Evolutionary conservation across 352 stramenopile genomes (phyloP).

Genomic region (Phytopythium aichiense): DNA sequence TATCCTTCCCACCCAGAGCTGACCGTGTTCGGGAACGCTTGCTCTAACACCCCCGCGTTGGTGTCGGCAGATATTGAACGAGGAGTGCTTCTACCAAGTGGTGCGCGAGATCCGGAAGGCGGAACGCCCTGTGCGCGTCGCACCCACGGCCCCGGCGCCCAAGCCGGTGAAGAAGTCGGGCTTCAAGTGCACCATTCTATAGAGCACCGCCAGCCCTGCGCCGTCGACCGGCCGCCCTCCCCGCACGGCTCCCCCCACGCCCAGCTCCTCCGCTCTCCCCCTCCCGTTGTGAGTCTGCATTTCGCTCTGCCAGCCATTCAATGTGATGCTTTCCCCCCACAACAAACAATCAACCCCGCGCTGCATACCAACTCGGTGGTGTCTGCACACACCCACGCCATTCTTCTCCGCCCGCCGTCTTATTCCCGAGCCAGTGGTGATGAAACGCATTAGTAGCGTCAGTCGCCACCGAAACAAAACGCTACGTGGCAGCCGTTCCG

Average conservation of each 20-base stretch:
- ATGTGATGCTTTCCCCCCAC: constrained; percentile 4
- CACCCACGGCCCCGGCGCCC: constrained; percentile 35
- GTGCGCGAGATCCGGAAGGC: constrained; percentile 84
- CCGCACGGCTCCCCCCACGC: not conserved
- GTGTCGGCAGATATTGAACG: constrained; percentile 69
- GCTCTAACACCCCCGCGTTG: constrained; percentile 7
- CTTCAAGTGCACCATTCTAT: constrained; percentile 51
- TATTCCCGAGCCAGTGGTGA: not conserved
- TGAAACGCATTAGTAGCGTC: not conserved
- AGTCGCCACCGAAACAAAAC: not conserved
- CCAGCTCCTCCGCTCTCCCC: not conserved
- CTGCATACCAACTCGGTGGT: too few species aligned
- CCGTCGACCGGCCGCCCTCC: not conserved
- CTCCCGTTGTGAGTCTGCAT: constrained; percentile 7
- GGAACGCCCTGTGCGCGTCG: constrained; percentile 53
- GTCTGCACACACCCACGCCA: not conserved
- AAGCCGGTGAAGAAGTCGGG: constrained; percentile 67
- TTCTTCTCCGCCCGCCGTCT: not conserved
- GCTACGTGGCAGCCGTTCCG: not conserved
- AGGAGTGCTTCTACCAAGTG: constrained; percentile 89
- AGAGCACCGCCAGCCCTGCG: constrained; percentile 19
- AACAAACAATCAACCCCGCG: not conserved
- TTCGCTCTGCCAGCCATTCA: not conserved
- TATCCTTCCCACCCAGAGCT: not conserved
- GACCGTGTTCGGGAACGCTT: too few species aligned